phyloP scores from a whole-genome alignment of 2,329 filamentous ascomycete species.

The Beauveria sp. region DNA sequence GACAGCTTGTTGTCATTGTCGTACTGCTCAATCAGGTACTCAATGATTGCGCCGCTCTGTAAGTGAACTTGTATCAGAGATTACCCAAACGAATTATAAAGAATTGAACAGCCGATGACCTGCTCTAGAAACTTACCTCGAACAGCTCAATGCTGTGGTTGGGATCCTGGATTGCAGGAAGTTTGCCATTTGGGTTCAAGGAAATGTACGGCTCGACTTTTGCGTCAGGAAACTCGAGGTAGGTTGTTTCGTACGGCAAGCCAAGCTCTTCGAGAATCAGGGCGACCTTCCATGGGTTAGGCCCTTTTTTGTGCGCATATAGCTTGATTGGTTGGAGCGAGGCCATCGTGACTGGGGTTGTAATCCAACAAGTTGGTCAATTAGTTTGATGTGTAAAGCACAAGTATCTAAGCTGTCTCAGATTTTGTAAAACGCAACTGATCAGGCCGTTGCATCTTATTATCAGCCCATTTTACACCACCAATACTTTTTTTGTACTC shows the following conservation, averaged over 20 bases:
- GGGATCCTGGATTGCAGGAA: constrained; percentile 17
- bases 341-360: background rate
- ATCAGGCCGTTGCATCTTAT: background rate
- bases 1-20: constrained; percentile 14
- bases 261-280: constrained; percentile 19
- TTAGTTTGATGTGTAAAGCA: no score
- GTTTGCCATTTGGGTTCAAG: constrained; percentile 18
- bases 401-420: no score
- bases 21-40: constrained; percentile 19
- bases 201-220: constrained; percentile 19
- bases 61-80: constrained; percentile 8
- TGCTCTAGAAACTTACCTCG: background rate
- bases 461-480: background rate
- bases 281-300: constrained; percentile 17
- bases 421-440: no score
- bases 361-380: background rate
- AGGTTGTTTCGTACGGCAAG: constrained; percentile 15
- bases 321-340: background rate
- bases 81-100: no score
- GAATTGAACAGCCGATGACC: background rate
- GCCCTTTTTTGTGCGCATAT: constrained; percentile 4
- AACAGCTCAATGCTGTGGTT: constrained; percentile 14
- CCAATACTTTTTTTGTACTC: background rate
- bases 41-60: constrained; percentile 19
- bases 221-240: constrained; percentile 15